phyloP scores from a whole-genome alignment of 345 rosid genomes.

The Excoecaria agallocha region DNA sequence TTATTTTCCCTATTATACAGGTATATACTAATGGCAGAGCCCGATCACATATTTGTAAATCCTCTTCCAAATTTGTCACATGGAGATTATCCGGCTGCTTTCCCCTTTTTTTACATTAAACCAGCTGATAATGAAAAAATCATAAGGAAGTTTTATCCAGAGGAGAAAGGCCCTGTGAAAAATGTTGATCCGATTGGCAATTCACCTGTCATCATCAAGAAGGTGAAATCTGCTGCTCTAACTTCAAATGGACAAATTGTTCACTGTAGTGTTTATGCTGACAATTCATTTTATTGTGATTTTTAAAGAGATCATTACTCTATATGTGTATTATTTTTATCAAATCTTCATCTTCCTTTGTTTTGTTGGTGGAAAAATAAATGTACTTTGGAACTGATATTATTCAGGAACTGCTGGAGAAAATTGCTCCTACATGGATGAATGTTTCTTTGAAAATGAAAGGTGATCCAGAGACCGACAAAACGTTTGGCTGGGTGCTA shows the following conservation, averaged over 20 bases:
- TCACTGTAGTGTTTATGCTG: background rate
- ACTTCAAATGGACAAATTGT: background rate
- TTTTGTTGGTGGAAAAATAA: background rate
- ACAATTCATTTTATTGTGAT: background rate
- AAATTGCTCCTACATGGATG: constrained; percentile 98
- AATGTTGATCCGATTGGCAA: constrained; percentile 71
- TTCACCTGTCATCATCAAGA: constrained; percentile 71
- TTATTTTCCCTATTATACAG: constrained; percentile 35
- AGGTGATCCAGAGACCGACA: constrained; percentile 80
- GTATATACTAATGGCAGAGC: constrained; percentile 88
- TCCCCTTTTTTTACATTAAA: constrained; percentile 84
- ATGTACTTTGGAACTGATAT: background rate
- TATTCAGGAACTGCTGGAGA: constrained; percentile 44
- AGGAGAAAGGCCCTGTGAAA: constrained; percentile 60
- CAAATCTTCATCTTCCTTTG: background rate
- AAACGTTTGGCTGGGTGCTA: constrained; percentile 92
- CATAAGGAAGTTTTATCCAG: constrained; percentile 61
- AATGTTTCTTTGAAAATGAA: constrained; percentile 90
- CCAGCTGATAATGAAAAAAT: constrained; percentile 45
- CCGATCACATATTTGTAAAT: constrained; percentile 73
- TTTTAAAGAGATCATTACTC: background rate
- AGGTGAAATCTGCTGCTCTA: constrained; percentile 35
- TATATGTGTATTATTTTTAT: background rate
- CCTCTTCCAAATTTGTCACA: constrained; percentile 79
- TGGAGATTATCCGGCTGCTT: constrained; percentile 69